Conservation (phyloP, 306 rosid genomes). For the Inga leiocalycina region DNA sequence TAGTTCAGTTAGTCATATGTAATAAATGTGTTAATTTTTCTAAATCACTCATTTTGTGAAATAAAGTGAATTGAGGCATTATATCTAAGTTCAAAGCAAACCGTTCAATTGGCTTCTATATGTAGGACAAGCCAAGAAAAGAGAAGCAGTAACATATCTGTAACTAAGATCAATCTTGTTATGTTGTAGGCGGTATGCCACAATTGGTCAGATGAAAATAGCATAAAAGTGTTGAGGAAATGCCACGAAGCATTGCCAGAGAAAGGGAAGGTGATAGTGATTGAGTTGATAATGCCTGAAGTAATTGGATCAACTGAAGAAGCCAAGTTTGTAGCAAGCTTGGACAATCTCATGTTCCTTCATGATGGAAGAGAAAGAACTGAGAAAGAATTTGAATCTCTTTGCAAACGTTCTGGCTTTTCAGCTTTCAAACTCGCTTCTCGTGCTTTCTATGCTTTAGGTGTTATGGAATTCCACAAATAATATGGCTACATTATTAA, state of each 20-base stretch:
- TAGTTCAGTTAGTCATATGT: too few relatives aligned
- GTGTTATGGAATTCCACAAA: slow-evolving; percentile 6
- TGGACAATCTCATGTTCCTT: slow-evolving; percentile 3
- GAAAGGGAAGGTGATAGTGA: slow-evolving; percentile 39
- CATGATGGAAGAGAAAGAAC: slow-evolving; percentile 21
- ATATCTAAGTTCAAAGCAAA: too few relatives aligned
- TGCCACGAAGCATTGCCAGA: slow-evolving; percentile 33
- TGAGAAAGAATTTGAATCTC: background rate
- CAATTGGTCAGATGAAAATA: slow-evolving; percentile 28
- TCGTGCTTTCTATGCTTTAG: background rate
- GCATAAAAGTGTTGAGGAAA: background rate
- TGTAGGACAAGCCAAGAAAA: too few relatives aligned
- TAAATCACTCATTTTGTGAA: too few relatives aligned
- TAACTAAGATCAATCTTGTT: too few relatives aligned
- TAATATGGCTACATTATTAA: background rate
- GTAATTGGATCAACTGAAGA: slow-evolving; percentile 3
- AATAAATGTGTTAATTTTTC: too few relatives aligned
- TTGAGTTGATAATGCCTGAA: slow-evolving; percentile 26
- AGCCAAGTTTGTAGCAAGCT: background rate
- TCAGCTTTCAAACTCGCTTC: background rate
- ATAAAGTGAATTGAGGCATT: too few relatives aligned
- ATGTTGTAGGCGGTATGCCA: background rate
- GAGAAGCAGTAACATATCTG: too few relatives aligned
- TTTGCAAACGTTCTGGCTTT: slow-evolving; percentile 3
- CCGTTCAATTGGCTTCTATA: too few relatives aligned